Base-by-base conservation (phyloP, 2,329 filamentous ascomycete genomes). In the Fusarium nematophilum region DNA sequence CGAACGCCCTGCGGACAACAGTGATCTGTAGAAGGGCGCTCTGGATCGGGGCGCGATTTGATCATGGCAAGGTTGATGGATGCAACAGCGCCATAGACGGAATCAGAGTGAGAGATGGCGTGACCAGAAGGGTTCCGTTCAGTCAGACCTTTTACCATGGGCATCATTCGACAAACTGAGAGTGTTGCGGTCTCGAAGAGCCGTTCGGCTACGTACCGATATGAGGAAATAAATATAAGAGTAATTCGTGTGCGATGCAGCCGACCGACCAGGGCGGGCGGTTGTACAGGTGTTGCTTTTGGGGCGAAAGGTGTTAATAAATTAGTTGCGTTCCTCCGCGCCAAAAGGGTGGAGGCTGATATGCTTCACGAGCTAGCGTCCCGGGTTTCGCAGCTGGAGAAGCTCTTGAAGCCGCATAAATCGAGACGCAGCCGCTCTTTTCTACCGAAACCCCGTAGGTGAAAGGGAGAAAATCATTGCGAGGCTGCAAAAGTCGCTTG, bases 81-180 rank as follows among this genome's bases (percentile, higher is more conserved):
- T 49, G 47, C 51, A 58, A 58, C 50, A 55, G 42, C 39, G 51
- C 23, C 49, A 48, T 62, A 37, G 31, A 47, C 50, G 48, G 43
- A 52, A 50, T 51, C 37, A 58, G 58, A 52, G 38, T 45, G 54
- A 53, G 53, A 63, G 64, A 66, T 68, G 69, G 69, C 70, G 73
- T 72, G 76, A 83, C 81, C 83, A 79, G 80, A 72, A 72, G 72
- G 74, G 73, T 70, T 74, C 74, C 70, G 70, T 73, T 77, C 75
- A 74, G 80, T 87, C 83, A 78, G 84, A 84, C 85, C 85, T 87
- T 87, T 87, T 87, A 87, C 85, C 85, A 85, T 74, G 59, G 70
- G 81, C 83, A 86, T 87, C 85, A 83, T 80, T 70, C 66, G 70
- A 73, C 60, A 48, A 17, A 38, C 13, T 31, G 14, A 27, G 27